These are phyloP conservation scores for Globisporangium irregulare DNA, from an alignment of 352 stramenopile genomes.

Conservation along the genomic window DNA sequence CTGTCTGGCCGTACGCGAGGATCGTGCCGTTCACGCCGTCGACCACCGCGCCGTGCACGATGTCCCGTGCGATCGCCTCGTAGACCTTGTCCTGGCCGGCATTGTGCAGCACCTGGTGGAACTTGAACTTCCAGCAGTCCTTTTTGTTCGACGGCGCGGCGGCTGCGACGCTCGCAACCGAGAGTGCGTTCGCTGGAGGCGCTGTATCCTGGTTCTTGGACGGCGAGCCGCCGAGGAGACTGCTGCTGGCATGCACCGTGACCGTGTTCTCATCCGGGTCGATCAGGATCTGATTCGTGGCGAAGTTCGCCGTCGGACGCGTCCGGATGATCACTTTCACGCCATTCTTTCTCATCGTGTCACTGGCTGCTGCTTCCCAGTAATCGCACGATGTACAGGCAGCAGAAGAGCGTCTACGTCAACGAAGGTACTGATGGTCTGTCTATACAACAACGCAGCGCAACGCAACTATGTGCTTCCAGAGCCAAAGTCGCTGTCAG, in stretches of 20 bases:
- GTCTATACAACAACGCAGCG: too few species aligned
- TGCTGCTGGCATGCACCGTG: conserved; percentile 42
- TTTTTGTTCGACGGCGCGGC: conserved; percentile 67
- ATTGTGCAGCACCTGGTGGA: conserved; percentile 92
- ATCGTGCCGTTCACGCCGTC: conserved; percentile 87
- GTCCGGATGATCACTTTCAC: conserved; percentile 87
- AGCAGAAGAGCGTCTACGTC: too few species aligned
- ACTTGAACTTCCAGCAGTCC: conserved; percentile 88
- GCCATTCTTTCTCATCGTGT: conserved; percentile 50
- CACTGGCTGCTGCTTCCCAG: too few species aligned
- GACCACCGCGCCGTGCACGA: conserved; percentile 84
- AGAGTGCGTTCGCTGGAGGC: neutral
- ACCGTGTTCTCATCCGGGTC: conserved; percentile 75
- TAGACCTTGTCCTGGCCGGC: conserved; percentile 89
- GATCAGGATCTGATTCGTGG: conserved; percentile 74
- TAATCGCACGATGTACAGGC: too few species aligned
- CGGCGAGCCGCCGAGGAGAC: conserved; percentile 19
- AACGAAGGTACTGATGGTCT: too few species aligned
- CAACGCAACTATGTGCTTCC: too few species aligned
- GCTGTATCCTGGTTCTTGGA: conserved; percentile 25
- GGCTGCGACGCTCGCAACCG: conserved; percentile 12
- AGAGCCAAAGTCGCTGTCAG: too few species aligned
- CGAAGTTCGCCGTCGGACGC: conserved; percentile 73
- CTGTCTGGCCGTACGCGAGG: conserved; percentile 84
- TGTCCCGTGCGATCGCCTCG: conserved; percentile 84